Conservation (phyloP, 1,139 yeast genomes). For the Blastobotrys elegans region DNA sequence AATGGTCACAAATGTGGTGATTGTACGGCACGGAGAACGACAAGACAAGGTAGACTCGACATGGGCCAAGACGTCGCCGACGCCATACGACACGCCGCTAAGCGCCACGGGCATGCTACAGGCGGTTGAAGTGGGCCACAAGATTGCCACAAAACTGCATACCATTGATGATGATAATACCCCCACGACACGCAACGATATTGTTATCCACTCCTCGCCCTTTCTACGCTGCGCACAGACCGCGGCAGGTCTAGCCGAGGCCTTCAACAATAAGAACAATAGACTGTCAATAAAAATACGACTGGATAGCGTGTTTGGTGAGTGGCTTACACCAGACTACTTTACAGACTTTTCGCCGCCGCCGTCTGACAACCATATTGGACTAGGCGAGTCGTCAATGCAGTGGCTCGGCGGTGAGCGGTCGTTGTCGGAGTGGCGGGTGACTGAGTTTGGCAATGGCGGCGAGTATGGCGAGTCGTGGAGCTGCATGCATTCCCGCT, state of each 20-base stretch:
- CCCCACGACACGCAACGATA: too few relatives aligned
- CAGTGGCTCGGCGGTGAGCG: neutral
- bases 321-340: conserved; percentile 39
- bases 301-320: conserved; percentile 37
- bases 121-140: conserved; percentile 23
- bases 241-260: conserved; percentile 28
- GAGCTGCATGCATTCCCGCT: conserved; percentile 35
- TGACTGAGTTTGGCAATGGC: conserved; percentile 30
- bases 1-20: conserved; percentile 19
- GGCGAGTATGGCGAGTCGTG: conserved; percentile 39
- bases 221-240: conserved; percentile 39
- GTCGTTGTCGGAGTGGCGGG: conserved; percentile 27
- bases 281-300: too few relatives aligned
- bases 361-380: conserved; percentile 32
- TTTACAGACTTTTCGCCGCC: conserved; percentile 35
- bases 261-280: conserved; percentile 14
- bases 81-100: conserved; percentile 38
- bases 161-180: conserved; percentile 18
- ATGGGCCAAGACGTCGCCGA: conserved; percentile 33
- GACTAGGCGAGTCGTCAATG: conserved; percentile 28
- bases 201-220: conserved; percentile 36
- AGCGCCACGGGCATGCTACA: conserved; percentile 30
- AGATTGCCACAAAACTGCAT: conserved; percentile 10
- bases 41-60: conserved; percentile 30
- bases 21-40: conserved; percentile 36